Conservation (phyloP, 192 early-diverging fungal genomes). For the Linnemannia exigua region DNA sequence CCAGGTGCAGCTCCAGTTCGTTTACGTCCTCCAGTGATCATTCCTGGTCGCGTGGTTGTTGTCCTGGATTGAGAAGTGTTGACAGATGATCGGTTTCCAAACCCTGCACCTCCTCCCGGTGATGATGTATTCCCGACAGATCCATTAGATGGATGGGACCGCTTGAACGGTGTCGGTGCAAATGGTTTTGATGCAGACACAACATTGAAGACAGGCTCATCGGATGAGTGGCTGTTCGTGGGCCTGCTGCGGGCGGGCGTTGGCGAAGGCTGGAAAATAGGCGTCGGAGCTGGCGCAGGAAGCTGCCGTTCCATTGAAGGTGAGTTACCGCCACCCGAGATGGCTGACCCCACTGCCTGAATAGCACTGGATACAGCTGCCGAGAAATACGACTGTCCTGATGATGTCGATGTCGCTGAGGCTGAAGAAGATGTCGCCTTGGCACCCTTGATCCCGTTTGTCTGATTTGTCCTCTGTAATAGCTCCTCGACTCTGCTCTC, state of each 20-base stretch:
- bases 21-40: constrained; percentile 45
- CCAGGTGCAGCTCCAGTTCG: constrained; percentile 16
- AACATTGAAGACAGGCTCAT: constrained; percentile 40
- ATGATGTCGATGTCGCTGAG: background rate
- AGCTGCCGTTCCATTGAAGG: background rate
- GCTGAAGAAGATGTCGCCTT: background rate
- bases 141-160: constrained; percentile 13
- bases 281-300: background rate
- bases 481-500: constrained; percentile 33
- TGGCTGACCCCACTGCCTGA: constrained; percentile 43
- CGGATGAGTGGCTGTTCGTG: constrained; percentile 1
- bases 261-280: background rate
- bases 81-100: background rate
- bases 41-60: constrained; percentile 31
- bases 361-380: constrained; percentile 41
- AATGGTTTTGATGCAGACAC: constrained; percentile 21
- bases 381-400: constrained; percentile 28
- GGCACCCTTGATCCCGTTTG: background rate
- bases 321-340: constrained; percentile 17
- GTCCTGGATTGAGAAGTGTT: constrained; percentile 1
- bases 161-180: constrained; percentile 15
- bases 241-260: constrained; percentile 1
- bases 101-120: background rate
- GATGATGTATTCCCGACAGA: constrained; percentile 6
- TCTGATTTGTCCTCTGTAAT: background rate